phyloP scores from a whole-genome alignment of 257 asterid genomes.

The Rauvolfia tetraphylla region DNA sequence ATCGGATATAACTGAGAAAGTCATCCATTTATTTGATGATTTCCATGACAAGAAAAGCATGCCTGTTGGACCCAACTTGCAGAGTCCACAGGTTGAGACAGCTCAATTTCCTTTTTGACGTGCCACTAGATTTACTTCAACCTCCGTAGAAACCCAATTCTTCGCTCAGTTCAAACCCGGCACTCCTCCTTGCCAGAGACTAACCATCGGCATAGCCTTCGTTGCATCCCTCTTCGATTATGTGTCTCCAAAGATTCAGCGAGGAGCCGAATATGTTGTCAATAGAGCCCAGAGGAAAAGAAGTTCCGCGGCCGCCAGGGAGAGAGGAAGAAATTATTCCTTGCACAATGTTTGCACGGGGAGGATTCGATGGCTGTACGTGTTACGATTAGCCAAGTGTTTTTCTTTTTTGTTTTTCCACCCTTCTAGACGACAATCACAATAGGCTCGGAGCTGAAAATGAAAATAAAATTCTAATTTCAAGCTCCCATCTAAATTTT shows the following conservation, averaged over 20 bases:
- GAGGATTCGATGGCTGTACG: too few relatives aligned
- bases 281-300: neutral
- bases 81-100: constrained; percentile 50
- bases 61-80: constrained; percentile 48
- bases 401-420: too few relatives aligned
- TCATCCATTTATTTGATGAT: constrained; percentile 56
- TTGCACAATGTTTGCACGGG: too few relatives aligned
- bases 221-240: constrained; percentile 44
- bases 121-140: too few relatives aligned
- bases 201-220: constrained; percentile 62
- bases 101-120: too few relatives aligned
- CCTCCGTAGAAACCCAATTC: constrained; percentile 69
- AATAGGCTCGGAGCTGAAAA: too few relatives aligned
- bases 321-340: too few relatives aligned
- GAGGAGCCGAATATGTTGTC: constrained; percentile 57
- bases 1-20: constrained; percentile 45
- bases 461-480: too few relatives aligned
- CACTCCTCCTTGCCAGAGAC: constrained; percentile 56
- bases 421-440: too few relatives aligned
- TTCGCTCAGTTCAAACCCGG: constrained; percentile 58
- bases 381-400: too few relatives aligned
- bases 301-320: too few relatives aligned
- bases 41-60: constrained; percentile 43
- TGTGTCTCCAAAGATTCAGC: constrained; percentile 48
- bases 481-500: too few relatives aligned